Conservation (phyloP, 768 basidiomycete species). For the Cystobasidium ongulense region DNA sequence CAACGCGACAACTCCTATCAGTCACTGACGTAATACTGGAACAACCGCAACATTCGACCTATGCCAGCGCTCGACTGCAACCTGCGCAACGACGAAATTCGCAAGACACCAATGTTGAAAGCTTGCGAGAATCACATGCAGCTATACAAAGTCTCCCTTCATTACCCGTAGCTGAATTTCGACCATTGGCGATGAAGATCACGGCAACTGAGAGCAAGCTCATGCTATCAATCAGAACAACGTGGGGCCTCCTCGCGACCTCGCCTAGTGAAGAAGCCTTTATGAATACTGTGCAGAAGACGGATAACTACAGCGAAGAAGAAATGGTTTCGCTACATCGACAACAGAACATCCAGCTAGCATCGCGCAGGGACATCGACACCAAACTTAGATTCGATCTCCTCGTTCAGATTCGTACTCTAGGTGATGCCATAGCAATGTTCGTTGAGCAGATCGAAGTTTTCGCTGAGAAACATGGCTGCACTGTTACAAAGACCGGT, state of each 20-base stretch:
- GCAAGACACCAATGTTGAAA: constrained; percentile 21
- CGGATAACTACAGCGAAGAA: constrained; percentile 15
- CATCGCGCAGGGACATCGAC: constrained; percentile 19
- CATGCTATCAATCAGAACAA: constrained; percentile 77
- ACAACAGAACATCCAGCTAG: constrained; percentile 4
- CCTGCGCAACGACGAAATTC: background rate
- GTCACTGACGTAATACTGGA: constrained; percentile 37
- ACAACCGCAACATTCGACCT: constrained; percentile 27
- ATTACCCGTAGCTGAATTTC: constrained; percentile 39
- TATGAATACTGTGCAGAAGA: background rate
- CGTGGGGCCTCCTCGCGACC: constrained; percentile 34
- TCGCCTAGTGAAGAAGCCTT: constrained; percentile 25
- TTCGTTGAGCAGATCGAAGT: constrained; percentile 23
- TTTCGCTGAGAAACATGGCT: background rate
- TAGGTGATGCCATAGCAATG: constrained; percentile 18
- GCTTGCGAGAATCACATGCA: background rate
- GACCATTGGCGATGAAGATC: constrained; percentile 48
- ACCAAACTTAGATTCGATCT: constrained; percentile 32
- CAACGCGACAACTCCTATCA: constrained; percentile 43
- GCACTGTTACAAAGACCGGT: background rate
- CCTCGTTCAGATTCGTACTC: constrained; percentile 12
- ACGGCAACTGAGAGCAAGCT: constrained; percentile 82
- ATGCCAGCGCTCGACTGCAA: background rate
- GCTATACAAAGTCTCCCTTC: constrained; percentile 24
- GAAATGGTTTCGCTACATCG: background rate